Conservation (phyloP, 31 red algal genomes). For the Porphyra umbilicalis region DNA sequence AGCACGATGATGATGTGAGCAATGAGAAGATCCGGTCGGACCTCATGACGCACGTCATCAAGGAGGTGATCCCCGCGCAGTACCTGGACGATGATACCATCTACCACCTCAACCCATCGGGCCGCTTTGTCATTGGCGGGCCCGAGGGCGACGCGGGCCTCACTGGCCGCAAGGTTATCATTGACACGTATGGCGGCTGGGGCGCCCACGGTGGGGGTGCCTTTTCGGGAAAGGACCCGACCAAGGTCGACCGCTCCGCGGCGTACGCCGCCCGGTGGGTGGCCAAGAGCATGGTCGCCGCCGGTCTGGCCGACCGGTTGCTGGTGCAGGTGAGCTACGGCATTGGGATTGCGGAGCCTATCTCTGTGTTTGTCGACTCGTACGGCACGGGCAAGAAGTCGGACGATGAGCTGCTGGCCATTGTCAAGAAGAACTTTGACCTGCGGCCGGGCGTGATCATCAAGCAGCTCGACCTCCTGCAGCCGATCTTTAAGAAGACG, state of each 20-base stretch:
- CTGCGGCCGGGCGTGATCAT: conserved; percentile 82
- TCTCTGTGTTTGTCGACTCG: conserved; percentile 85
- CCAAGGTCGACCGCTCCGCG: conserved; percentile 97
- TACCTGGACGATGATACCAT: conserved; percentile 71
- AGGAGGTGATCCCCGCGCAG: conserved; percentile 79
- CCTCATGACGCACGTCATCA: conserved; percentile 86
- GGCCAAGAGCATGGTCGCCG: conserved; percentile 91
- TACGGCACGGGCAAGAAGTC: conserved; percentile 86
- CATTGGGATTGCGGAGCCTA: conserved; percentile 92
- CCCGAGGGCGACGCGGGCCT: conserved; percentile 98
- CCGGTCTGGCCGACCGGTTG: conserved; percentile 76
- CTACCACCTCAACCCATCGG: conserved; percentile 89
- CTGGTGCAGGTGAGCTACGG: conserved; percentile 89
- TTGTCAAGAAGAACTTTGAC: conserved; percentile 96
- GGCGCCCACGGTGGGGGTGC: conserved; percentile 98
- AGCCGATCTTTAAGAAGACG: conserved; percentile 93
- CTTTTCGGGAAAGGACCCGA: conserved; percentile 98
- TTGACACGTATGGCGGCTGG: conserved; percentile 99
- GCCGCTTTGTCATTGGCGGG: conserved; percentile 94
- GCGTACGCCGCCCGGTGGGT: conserved; percentile 97
- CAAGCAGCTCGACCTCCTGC: conserved; percentile 84
- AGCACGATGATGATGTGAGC: conserved; percentile 65
- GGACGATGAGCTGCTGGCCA: conserved; percentile 75
- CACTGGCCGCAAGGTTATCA: conserved; percentile 98
- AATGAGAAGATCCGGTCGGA: conserved; percentile 89